Evolutionary conservation across 2,329 filamentous ascomycete genomes (phyloP).

Genomic region (Epichloe sibirici): DNA sequence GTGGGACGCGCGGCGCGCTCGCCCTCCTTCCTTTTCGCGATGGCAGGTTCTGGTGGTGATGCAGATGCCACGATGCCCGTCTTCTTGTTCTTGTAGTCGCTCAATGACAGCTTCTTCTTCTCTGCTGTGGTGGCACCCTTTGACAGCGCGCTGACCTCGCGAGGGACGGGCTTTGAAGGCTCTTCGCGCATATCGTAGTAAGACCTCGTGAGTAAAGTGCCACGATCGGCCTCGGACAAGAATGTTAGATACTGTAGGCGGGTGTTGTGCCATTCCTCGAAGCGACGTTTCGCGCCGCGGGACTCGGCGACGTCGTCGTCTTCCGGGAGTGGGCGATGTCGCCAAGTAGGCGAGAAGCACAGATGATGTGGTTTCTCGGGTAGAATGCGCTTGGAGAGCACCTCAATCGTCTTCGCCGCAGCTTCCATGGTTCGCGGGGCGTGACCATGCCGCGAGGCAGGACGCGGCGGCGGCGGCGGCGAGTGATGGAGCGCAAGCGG

Average conservation of each 20-base stretch:
- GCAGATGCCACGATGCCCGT: slow-evolving; percentile 19
- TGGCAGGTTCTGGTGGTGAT: slow-evolving; percentile 24
- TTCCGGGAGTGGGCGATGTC: slow-evolving; percentile 32
- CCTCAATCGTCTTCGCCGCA: slow-evolving; percentile 44
- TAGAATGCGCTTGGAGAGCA: slow-evolving; percentile 38
- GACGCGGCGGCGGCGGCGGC: slow-evolving; percentile 4
- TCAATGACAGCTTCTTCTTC: slow-evolving; percentile 46
- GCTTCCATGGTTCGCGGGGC: slow-evolving; percentile 41
- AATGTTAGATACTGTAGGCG: slow-evolving; percentile 46
- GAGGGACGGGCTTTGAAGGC: slow-evolving; percentile 26
- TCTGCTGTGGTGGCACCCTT: slow-evolving; percentile 27
- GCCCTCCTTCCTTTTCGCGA: slow-evolving; percentile 19
- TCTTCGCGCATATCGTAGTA: slow-evolving; percentile 47
- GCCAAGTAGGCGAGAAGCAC: slow-evolving; percentile 34
- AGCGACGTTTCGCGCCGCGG: slow-evolving; percentile 14
- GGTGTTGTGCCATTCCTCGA: slow-evolving; percentile 37
- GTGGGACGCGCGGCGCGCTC: slow-evolving; percentile 17
- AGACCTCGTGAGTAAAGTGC: slow-evolving; percentile 42
- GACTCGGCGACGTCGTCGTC: slow-evolving; percentile 17
- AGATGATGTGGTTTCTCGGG: slow-evolving; percentile 42
- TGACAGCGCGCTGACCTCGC: slow-evolving; percentile 27
- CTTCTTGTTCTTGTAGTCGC: slow-evolving; percentile 48
- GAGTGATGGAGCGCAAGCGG: neutral
- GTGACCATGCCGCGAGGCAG: slow-evolving; percentile 23
- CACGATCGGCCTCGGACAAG: slow-evolving; percentile 44